phyloP scores from a whole-genome alignment of 139 green algal species.

The Closterium sp. region DNA sequence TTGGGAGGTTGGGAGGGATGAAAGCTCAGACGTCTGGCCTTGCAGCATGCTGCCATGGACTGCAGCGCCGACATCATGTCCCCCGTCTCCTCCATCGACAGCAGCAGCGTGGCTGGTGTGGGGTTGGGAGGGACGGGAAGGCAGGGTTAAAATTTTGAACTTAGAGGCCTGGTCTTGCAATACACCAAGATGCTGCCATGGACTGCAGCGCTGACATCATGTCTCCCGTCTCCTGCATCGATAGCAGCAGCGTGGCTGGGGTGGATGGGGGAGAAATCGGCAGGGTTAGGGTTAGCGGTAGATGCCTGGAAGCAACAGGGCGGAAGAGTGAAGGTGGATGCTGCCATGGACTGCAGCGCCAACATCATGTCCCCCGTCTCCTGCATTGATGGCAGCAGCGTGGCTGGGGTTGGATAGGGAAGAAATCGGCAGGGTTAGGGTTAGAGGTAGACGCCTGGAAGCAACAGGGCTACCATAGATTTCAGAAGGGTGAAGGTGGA shows the following conservation, averaged over 20 bases:
- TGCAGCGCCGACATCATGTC: constrained; percentile 40
- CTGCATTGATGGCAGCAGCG: background rate
- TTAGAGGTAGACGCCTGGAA: no score
- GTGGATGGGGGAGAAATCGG: no score
- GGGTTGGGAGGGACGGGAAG: no score
- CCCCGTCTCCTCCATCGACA: constrained; percentile 17
- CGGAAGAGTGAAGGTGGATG: background rate
- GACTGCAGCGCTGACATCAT: background rate
- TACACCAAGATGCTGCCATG: no score
- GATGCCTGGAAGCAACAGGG: no score
- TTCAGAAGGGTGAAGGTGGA: background rate
- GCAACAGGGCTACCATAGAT: no score
- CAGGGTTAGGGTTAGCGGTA: no score
- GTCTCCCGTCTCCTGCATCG: constrained; percentile 24
- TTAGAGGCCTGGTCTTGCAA: no score
- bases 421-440: no score
- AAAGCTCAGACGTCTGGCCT: no score
- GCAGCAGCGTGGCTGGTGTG: background rate
- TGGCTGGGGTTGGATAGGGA: background rate
- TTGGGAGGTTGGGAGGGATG: no score
- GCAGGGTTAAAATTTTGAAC: no score
- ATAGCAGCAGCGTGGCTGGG: constrained; percentile 22
- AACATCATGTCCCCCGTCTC: constrained; percentile 31
- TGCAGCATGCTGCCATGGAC: background rate
- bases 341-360: constrained; percentile 27